Evolutionary conservation across 2,329 filamentous ascomycete genomes (phyloP).

Genomic region (Malbranchea zuffiana): DNA sequence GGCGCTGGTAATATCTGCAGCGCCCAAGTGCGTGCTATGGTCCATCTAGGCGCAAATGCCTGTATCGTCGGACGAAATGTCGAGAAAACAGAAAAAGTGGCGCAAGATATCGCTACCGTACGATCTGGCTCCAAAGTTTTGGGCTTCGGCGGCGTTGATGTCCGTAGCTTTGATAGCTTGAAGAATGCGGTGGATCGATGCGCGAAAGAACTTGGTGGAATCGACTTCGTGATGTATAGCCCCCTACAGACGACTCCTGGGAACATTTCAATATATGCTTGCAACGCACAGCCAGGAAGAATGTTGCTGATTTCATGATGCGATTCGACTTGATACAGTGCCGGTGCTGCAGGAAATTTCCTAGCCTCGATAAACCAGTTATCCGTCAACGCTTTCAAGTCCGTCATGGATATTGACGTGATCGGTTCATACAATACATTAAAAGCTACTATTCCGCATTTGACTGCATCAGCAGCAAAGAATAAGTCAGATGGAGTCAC

Average conservation of each 20-base stretch:
- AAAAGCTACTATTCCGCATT: conserved; percentile 77
- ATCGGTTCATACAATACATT: conserved; percentile 89
- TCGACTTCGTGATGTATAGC: conserved; percentile 82
- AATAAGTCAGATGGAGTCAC: conserved; percentile 50
- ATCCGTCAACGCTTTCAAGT: conserved; percentile 80
- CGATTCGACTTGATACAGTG: conserved; percentile 41
- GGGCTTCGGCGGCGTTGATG: conserved; percentile 64
- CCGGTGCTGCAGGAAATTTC: conserved; percentile 93
- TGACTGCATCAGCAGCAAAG: conserved; percentile 60
- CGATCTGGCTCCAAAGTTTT: conserved; percentile 72
- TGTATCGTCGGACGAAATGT: conserved; percentile 87
- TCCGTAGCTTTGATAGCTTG: conserved; percentile 60
- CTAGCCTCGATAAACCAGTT: conserved; percentile 73
- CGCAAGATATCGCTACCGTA: conserved; percentile 69
- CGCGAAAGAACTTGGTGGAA: conserved; percentile 68
- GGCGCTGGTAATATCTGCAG: conserved; percentile 90
- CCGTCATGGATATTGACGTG: conserved; percentile 93
- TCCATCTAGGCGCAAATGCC: conserved; percentile 82
- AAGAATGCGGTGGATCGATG: conserved; percentile 67
- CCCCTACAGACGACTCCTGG: not conserved
- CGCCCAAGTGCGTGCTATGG: conserved; percentile 81
- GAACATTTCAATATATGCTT: not conserved
- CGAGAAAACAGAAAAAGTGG: conserved; percentile 73
- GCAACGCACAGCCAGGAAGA: not conserved
- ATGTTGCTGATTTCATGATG: conserved; percentile 12